Conservation (phyloP, 768 basidiomycete genomes). For the Rhodosporidiobolus odoratus region DNA sequence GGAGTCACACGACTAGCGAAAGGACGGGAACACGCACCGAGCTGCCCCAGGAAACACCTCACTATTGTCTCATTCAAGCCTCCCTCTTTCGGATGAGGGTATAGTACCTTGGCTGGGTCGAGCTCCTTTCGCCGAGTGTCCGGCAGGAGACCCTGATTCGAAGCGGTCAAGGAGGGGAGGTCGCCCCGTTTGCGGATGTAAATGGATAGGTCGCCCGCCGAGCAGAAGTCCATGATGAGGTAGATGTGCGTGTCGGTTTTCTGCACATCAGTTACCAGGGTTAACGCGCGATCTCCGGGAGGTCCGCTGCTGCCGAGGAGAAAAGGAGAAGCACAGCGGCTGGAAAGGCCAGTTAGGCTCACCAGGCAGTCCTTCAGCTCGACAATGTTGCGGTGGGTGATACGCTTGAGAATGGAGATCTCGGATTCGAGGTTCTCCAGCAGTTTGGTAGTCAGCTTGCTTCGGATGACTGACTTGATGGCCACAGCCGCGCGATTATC, state of each 20-base stretch:
- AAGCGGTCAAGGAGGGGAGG: slow-evolving; percentile 65
- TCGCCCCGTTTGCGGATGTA: slow-evolving; percentile 98
- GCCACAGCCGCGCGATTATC: slow-evolving; percentile 53
- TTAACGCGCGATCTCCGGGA: slow-evolving; percentile 3
- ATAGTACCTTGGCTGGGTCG: slow-evolving; percentile 52
- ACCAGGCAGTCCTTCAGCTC: slow-evolving; percentile 89
- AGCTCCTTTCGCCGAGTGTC: slow-evolving; percentile 49
- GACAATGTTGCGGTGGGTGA: slow-evolving; percentile 89
- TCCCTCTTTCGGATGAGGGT: slow-evolving; percentile 83
- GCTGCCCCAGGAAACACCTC: slow-evolving; percentile 83
- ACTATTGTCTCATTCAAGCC: slow-evolving; percentile 87
- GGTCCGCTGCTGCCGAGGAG: background rate
- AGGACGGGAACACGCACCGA: slow-evolving; percentile 57
- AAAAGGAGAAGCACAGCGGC: background rate
- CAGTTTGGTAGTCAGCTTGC: slow-evolving; percentile 81
- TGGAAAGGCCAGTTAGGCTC: slow-evolving; percentile 42
- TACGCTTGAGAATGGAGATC: slow-evolving; percentile 89
- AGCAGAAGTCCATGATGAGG: slow-evolving; percentile 95
- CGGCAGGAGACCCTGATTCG: slow-evolving; percentile 26
- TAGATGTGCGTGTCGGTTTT: slow-evolving; percentile 58
- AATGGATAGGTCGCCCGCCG: slow-evolving; percentile 89
- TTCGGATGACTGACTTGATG: slow-evolving; percentile 86
- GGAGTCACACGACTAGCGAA: background rate
- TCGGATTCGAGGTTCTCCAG: slow-evolving; percentile 98
- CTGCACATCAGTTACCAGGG: slow-evolving; percentile 37